Conservation (phyloP, 352 stramenopile genomes). For the Pythium volutum region DNA sequence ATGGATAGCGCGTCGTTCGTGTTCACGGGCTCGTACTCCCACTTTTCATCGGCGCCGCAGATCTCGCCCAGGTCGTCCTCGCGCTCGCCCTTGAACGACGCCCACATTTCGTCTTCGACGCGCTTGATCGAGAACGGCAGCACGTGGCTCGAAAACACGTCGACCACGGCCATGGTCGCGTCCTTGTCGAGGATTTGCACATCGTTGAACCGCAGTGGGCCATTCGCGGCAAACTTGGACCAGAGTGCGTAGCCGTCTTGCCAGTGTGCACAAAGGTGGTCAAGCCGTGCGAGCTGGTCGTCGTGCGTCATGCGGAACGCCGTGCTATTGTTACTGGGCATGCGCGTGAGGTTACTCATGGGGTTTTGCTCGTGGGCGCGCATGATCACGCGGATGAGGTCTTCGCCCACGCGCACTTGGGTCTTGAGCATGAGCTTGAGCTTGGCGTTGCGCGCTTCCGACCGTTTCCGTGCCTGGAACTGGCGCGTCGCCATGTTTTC, state of each 20-base stretch:
- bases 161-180: background rate
- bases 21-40: background rate
- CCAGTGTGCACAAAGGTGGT: background rate
- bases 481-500: slow-evolving; percentile 26
- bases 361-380: background rate
- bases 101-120: slow-evolving; percentile 9
- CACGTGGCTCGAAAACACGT: slow-evolving; percentile 11
- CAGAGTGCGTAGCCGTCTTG: background rate
- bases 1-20: background rate
- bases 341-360: too few species aligned
- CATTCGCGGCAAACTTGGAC: background rate
- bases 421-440: slow-evolving; percentile 9
- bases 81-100: slow-evolving; percentile 2
- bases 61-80: background rate
- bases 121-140: slow-evolving; percentile 1
- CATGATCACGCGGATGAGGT: slow-evolving; percentile 11
- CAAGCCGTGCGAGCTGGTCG: background rate
- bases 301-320: background rate
- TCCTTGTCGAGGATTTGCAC: background rate
- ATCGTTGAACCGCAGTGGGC: slow-evolving; percentile 3
- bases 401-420: slow-evolving; percentile 7
- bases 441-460: slow-evolving; percentile 16
- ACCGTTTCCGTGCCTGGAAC: slow-evolving; percentile 16
- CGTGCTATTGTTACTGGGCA: too few species aligned
- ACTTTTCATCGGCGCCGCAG: background rate